Evolutionary conservation across 2,329 filamentous ascomycete genomes (phyloP).

Genomic region (Aspergillus hortae): DNA sequence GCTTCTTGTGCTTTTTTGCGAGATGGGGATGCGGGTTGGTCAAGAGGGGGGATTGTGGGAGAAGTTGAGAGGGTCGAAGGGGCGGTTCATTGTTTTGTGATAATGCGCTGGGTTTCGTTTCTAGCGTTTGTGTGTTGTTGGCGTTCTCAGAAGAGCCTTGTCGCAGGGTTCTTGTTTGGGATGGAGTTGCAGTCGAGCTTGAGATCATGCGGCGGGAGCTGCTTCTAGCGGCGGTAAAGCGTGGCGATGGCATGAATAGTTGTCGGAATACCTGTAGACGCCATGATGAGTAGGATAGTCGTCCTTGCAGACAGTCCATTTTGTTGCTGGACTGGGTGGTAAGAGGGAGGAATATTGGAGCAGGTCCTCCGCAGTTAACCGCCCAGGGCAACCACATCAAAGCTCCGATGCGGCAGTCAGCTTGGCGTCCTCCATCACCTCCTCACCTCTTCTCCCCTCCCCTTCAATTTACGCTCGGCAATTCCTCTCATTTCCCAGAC

Average conservation of each 20-base stretch:
- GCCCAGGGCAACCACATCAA: neutral
- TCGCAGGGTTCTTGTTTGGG: constrained; percentile 3
- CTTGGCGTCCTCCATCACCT: constrained; percentile 3
- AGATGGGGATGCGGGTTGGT: constrained; percentile 17
- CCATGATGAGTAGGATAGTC: constrained; percentile 30
- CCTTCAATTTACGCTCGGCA: neutral
- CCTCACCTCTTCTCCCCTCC: neutral
- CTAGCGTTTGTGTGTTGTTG: neutral
- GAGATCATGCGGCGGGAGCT: constrained; percentile 12
- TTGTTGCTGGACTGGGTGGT: constrained; percentile 4
- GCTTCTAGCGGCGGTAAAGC: neutral
- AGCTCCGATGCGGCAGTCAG: neutral
- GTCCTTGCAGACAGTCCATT: constrained; percentile 26
- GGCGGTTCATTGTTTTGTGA: neutral
- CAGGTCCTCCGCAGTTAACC: neutral
- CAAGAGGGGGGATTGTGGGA: constrained; percentile 36
- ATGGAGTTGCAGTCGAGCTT: constrained; percentile 6
- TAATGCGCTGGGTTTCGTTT: neutral
- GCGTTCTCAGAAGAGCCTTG: neutral
- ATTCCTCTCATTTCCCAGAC: constrained; percentile 4
- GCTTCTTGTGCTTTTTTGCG: constrained; percentile 23
- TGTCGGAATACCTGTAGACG: constrained; percentile 26
- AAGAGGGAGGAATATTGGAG: constrained; percentile 5
- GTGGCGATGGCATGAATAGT: constrained; percentile 12
- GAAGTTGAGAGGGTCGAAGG: constrained; percentile 26